These are phyloP conservation scores for Paramyrothecium roridum DNA, from an alignment of 2,329 filamentous ascomycete species.

Conservation along the genomic window DNA sequence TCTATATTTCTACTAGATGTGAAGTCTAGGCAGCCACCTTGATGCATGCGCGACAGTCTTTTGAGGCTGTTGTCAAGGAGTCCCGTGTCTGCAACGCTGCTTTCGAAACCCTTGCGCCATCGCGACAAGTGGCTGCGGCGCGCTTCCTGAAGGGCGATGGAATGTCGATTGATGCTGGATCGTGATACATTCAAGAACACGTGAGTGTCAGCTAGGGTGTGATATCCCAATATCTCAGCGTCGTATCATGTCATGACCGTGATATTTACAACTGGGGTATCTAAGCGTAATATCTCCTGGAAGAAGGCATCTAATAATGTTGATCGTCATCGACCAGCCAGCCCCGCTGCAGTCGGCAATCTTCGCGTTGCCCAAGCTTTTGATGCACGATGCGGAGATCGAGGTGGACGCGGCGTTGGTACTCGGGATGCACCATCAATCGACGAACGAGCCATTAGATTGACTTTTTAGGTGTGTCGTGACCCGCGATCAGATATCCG, in stretches of 20 bases:
- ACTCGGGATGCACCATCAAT: constrained; percentile 5
- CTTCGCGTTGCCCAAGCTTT: too few species aligned
- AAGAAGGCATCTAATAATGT: constrained; percentile 26
- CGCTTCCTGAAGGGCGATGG: background rate
- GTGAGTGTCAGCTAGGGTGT: constrained; percentile 20
- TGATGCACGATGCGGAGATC: constrained; percentile 3
- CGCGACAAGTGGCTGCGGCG: background rate
- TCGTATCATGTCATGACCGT: constrained; percentile 16
- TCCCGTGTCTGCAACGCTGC: background rate
- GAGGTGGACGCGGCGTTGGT: background rate
- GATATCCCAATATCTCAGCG: constrained; percentile 17
- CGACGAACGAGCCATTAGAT: constrained; percentile 6
- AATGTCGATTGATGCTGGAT: constrained; percentile 9
- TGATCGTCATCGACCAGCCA: constrained; percentile 7
- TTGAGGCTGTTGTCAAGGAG: background rate
- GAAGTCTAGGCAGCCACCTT: too few species aligned
- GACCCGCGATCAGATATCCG: constrained; percentile 8
- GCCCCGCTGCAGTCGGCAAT: constrained; percentile 15
- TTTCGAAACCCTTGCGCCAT: background rate
- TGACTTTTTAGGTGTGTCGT: constrained; percentile 7
- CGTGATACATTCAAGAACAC: constrained; percentile 14
- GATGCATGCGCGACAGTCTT: background rate
- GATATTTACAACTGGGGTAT: constrained; percentile 14
- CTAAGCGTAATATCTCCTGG: constrained; percentile 23
- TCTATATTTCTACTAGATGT: too few species aligned